Conservation (phyloP, 441 rosid genomes). For the Adansonia rubrostipa region DNA sequence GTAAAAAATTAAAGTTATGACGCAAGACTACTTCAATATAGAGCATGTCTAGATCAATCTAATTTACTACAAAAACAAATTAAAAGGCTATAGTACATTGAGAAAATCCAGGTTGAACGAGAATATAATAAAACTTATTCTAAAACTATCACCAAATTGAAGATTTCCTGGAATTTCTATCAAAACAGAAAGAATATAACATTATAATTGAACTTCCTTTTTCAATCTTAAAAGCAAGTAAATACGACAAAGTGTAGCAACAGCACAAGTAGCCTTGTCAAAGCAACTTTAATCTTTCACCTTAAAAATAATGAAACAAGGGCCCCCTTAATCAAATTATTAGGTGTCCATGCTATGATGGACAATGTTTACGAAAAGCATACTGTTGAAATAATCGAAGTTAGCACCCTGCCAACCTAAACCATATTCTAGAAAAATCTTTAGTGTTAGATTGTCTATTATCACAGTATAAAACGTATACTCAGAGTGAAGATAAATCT, state of each 20-base stretch:
- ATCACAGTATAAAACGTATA: background rate
- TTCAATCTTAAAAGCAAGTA: slow-evolving; percentile 15
- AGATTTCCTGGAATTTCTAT: slow-evolving; percentile 3
- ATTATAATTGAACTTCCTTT: background rate
- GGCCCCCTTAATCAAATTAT: background rate
- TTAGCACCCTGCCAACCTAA: slow-evolving; percentile 9
- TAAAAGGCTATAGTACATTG: background rate
- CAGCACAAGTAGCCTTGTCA: background rate
- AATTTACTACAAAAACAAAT: background rate
- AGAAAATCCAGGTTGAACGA: background rate
- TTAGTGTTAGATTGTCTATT: background rate
- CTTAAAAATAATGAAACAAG: slow-evolving; percentile 10
- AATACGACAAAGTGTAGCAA: background rate
- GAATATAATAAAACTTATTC: background rate
- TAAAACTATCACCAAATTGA: background rate
- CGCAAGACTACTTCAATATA: background rate
- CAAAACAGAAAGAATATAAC: background rate
- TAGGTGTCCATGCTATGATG: slow-evolving; percentile 14
- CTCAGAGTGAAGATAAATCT: background rate
- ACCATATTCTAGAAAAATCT: slow-evolving; percentile 2
- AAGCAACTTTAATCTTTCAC: slow-evolving; percentile 23
- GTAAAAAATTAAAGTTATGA: background rate
- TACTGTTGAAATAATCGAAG: background rate
- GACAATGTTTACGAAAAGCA: background rate
- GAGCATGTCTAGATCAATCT: background rate